These are phyloP conservation scores for Amphicarpaea edgeworthii DNA, from an alignment of 306 rosid species.

Conservation along the genomic window DNA sequence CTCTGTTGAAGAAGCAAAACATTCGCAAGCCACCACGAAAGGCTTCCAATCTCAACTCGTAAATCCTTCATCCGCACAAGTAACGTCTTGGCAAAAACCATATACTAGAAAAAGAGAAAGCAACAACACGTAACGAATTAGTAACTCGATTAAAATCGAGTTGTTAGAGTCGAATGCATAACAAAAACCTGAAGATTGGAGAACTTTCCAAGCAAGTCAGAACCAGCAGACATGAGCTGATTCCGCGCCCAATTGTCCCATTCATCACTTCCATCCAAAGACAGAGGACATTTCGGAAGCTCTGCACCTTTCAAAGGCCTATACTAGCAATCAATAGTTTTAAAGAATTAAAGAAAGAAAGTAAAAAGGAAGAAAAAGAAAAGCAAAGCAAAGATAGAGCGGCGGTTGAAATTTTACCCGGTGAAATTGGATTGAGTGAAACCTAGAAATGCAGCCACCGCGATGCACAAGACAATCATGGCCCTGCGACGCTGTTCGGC, in stretches of 20 bases:
- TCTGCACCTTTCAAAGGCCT: slow-evolving; percentile 74
- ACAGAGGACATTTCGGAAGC: slow-evolving; percentile 74
- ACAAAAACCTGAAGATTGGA: slow-evolving; percentile 78
- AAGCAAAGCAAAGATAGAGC: background rate
- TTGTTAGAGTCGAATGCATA: background rate
- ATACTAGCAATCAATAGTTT: too few relatives aligned
- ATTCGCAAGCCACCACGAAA: slow-evolving; percentile 93
- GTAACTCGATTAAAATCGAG: background rate
- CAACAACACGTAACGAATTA: background rate
- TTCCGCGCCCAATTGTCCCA: slow-evolving; percentile 93
- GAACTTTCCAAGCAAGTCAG: slow-evolving; percentile 89
- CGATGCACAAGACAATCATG: slow-evolving; percentile 61
- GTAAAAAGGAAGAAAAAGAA: background rate
- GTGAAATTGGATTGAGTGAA: slow-evolving; percentile 77
- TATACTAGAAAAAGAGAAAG: slow-evolving; percentile 65
- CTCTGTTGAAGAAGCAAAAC: slow-evolving; percentile 76
- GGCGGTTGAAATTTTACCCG: slow-evolving; percentile 56
- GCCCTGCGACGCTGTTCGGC: slow-evolving; percentile 55
- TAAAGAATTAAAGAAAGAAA: background rate
- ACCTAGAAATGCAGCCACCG: slow-evolving; percentile 70
- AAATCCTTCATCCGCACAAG: slow-evolving; percentile 71
- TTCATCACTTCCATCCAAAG: slow-evolving; percentile 49
- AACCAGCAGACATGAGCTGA: slow-evolving; percentile 89
- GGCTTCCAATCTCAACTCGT: slow-evolving; percentile 62
- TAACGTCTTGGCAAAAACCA: slow-evolving; percentile 90